A percentile compares a stretch with the other conserved stretches of the same genome.
Evolutionary conservation across 495 filamentous ascomycete genomes (phyloP).

Genomic region (Aspergillus olivimuriae): DNA sequence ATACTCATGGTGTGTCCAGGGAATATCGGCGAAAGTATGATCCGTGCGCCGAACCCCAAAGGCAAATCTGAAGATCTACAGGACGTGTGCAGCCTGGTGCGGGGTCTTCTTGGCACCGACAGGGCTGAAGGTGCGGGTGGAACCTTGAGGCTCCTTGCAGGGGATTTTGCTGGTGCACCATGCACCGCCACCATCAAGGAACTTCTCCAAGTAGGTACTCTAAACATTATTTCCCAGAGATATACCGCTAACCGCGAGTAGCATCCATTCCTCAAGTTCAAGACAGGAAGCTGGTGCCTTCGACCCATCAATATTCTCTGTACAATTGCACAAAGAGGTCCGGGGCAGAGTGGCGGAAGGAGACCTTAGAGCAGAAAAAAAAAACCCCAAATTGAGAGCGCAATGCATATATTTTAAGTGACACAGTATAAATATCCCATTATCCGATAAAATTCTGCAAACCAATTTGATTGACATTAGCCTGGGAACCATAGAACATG

Average conservation of each 20-base stretch:
- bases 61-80: constrained; percentile 5
- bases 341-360: no score
- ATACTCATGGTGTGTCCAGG: not conserved
- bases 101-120: not conserved
- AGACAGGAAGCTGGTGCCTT: constrained; percentile 1
- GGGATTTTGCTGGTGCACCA: constrained; percentile 3
- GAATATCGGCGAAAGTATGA: constrained; percentile 3
- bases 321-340: no score
- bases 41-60: not conserved
- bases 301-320: constrained; percentile 6
- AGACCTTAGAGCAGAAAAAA: not conserved
- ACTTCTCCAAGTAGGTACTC: constrained; percentile 5
- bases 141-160: constrained; percentile 3
- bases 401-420: no score
- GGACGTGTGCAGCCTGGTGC: constrained; percentile 2
- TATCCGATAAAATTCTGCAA: no score
- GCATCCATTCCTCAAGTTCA: constrained; percentile 5
- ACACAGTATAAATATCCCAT: no score
- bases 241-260: not conserved
- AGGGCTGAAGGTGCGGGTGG: not conserved
- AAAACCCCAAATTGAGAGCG: not conserved
- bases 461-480: no score
- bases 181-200: not conserved
- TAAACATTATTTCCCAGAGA: not conserved
- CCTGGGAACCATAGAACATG: no score